A percentile compares a stretch with the other conserved stretches of the same genome.
These are phyloP conservation scores for Penicillium sp. DNA, from an alignment of 2,329 filamentous ascomycete genomes.

Conservation along the genomic window DNA sequence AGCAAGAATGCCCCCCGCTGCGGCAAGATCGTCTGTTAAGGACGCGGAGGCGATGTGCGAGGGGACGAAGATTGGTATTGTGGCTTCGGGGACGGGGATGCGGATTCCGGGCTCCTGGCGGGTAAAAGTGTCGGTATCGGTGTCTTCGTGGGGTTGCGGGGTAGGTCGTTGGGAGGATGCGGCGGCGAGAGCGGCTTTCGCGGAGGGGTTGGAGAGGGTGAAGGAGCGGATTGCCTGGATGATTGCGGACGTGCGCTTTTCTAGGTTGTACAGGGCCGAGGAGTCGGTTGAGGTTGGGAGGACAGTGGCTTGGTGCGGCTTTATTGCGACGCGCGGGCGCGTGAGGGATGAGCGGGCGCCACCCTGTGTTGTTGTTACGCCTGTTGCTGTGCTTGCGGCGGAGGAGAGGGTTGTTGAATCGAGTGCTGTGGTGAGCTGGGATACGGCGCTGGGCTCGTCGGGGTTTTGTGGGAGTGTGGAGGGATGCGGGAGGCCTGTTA, in stretches of 20 bases:
- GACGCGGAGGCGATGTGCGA: constrained; percentile 41
- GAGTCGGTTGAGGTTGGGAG: constrained; percentile 46
- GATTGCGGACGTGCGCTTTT: constrained; percentile 49
- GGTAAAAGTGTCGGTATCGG: background rate
- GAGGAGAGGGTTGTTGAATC: constrained; percentile 28
- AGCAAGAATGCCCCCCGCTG: constrained; percentile 46
- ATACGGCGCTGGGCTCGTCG: constrained; percentile 1
- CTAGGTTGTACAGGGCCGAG: constrained; percentile 49
- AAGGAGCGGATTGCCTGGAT: constrained; percentile 48
- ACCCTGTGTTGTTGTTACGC: constrained; percentile 23
- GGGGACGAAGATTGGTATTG: constrained; percentile 42
- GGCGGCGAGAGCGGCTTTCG: constrained; percentile 39
- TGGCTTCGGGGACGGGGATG: constrained; percentile 40
- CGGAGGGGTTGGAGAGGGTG: constrained; percentile 44
- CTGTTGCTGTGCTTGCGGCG: constrained; percentile 32
- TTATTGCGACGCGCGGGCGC: constrained; percentile 33
- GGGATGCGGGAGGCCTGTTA: constrained; percentile 47
- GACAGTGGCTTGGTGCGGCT: constrained; percentile 51
- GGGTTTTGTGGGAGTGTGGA: constrained; percentile 20
- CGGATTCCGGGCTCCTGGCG: constrained; percentile 32
- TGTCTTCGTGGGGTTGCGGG: background rate
- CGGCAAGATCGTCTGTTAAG: constrained; percentile 49
- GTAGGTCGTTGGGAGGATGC: constrained; percentile 22
- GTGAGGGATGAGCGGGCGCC: constrained; percentile 20
- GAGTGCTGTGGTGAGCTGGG: constrained; percentile 26